phyloP scores from a whole-genome alignment of 192 early-diverging fungal species.

The Backusella tuberculispora region DNA sequence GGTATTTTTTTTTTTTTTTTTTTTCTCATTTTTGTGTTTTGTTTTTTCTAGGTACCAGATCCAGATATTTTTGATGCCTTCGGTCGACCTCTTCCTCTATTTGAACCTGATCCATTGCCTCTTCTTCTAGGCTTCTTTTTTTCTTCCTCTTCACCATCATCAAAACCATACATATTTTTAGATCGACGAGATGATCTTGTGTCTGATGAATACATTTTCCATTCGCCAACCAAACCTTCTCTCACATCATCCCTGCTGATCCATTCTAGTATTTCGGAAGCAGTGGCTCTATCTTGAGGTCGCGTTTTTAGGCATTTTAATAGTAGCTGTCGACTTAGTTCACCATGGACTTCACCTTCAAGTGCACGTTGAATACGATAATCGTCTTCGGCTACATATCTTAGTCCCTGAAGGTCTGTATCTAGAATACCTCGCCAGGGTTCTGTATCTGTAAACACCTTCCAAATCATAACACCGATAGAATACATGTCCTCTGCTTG shows the following conservation, averaged over 20 bases:
- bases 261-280: conserved; percentile 52
- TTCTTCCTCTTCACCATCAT: conserved; percentile 27
- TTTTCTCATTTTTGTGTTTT: background rate
- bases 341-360: conserved; percentile 50
- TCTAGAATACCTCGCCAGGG: conserved; percentile 65
- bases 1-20: background rate
- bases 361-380: conserved; percentile 52
- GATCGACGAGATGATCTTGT: conserved; percentile 30
- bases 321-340: conserved; percentile 47
- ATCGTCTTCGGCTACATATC: conserved; percentile 53
- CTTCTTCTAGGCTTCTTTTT: conserved; percentile 15
- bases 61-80: conserved; percentile 11
- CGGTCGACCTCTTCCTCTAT: conserved; percentile 15
- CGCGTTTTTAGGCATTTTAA: conserved; percentile 48
- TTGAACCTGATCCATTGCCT: background rate
- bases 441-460: conserved; percentile 61
- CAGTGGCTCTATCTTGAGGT: conserved; percentile 49
- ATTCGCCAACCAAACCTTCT: conserved; percentile 51
- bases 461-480: conserved; percentile 61
- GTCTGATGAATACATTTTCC: conserved; percentile 47
- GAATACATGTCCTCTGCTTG: conserved; percentile 61
- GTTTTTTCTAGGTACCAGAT: conserved; percentile 4
- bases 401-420: conserved; percentile 56
- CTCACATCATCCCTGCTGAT: conserved; percentile 44
- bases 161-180: conserved; percentile 39